Base-by-base conservation (phyloP, 1,284 basidiomycete species). In the Cutaneotrichosporon mucoides region DNA sequence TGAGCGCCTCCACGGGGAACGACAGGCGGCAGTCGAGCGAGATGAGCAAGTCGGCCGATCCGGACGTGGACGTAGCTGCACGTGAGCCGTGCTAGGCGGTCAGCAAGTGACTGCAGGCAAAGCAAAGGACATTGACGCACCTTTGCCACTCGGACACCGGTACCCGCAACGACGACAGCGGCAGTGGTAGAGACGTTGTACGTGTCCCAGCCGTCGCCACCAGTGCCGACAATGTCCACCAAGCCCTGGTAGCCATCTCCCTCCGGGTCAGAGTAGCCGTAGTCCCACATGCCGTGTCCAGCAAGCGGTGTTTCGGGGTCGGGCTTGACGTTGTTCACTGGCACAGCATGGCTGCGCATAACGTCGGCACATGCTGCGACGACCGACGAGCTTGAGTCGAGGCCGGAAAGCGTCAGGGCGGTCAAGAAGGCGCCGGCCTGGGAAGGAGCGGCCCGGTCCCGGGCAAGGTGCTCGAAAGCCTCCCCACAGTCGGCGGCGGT, bases 171-270 rank as follows among this genome's bases (percentile, higher is more conserved):
- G 15, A 99, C 91, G 61, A 99, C 85, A 4, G 86, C 93, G 2
- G 95, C 95, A 0, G 92, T 90, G 0, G 95, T 98, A 70, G 92
- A 95, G 47, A 98, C 94, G 75, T 99, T 98, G 83, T 95, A 99
- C 0, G 95, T 89, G 71, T 98, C 92, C 79, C 95, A 87, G 0
- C 94, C 94, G 78, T 98, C 95, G 10, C 95, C 95, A n/a, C 95
- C 95, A 0, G 88, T 89, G 13, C 89, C 84, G 55, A 87, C 88
- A 62, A 82, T 85, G 78, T 81, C 86, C 9, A 80, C 79, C 47
- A 76, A 63, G 3, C 77, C 75, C 3, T 65, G 65, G 57, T 78
- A 77, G 2, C 71, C 75, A 56, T 76, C 74, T 0, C 75, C 75
- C 46, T 76, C 72, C 15, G 69, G 69, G 59, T 77, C 77, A 13